Evolutionary conservation across 805 yeast species (phyloP).

Genomic region (Pichia cabralensis): DNA sequence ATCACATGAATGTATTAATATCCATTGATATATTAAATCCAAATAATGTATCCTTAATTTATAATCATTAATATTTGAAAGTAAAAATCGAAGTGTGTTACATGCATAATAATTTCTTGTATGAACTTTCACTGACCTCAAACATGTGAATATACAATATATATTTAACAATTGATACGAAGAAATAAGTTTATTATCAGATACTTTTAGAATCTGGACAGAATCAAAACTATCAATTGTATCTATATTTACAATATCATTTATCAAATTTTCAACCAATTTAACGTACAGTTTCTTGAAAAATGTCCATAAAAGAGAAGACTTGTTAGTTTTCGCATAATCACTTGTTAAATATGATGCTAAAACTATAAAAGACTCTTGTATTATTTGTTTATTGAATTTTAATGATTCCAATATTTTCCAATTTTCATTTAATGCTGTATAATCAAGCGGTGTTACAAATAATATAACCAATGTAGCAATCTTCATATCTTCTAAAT

Average conservation of each 20-base stretch:
- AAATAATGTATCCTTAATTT: neutral
- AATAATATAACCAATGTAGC: slow-evolving; percentile 19
- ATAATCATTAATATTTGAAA: neutral
- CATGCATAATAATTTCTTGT: slow-evolving; percentile 41
- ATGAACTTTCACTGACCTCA: slow-evolving; percentile 30
- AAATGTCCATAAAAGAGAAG: slow-evolving; percentile 25
- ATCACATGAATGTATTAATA: neutral
- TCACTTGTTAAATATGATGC: slow-evolving; percentile 16
- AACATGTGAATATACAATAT: slow-evolving; percentile 13
- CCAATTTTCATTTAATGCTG: slow-evolving; percentile 9
- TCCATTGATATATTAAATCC: slow-evolving; percentile 1
- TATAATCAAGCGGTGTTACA: slow-evolving; percentile 22
- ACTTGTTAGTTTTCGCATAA: slow-evolving; percentile 24
- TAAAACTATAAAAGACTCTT: neutral
- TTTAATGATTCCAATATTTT: neutral
- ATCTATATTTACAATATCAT: too few relatives aligned
- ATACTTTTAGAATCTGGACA: neutral
- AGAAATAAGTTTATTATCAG: too few relatives aligned
- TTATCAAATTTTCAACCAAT: too few relatives aligned
- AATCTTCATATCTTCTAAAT: slow-evolving; percentile 2
- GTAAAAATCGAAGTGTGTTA: slow-evolving; percentile 23
- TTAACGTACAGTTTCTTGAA: slow-evolving; percentile 12
- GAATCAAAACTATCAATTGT: neutral
- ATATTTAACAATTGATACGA: neutral
- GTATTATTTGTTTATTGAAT: neutral